Base-by-base conservation (phyloP, 441 rosid genomes). In the Capsella rubella region DNA sequence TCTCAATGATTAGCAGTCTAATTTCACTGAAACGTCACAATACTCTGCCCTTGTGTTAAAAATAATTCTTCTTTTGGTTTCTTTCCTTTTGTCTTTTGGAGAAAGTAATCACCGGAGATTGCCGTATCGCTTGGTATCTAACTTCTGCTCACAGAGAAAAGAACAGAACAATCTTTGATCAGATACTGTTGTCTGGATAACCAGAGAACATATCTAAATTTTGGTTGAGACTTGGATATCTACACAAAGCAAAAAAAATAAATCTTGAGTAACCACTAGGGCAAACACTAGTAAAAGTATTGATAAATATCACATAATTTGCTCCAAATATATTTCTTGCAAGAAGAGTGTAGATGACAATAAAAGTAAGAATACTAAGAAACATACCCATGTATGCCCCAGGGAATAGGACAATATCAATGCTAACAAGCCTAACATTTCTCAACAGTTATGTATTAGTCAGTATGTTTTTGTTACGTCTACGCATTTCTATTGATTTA, bases 31-130 rank as follows among this genome's bases (percentile, higher is more conserved):
- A 50, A 64, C 15, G 67, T 64, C 76, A 65, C 21, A 58, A 71
- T 77, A 71, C 80, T 58, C 72, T 77, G 80, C 72, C 71, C 42
- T 64, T 77, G 68, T 64, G 72, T 58, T 50, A 39, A 47, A 8
- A 18, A 42, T 40, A 59, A 57, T 29, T 40, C 57, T 42, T 45
- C 35, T 12, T 69, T 54, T 53, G 50, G 32, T 50, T 18, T 31
- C 60, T 73, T 56, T 64, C 59, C 49, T 34, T 32, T 53, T 45
- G 55, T 49, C 49, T 34, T 43, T 43, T 34, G 27, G 47, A 25
- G 51, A 69, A 29, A 55, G 70, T 69, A 52, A 31, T 47, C 31
- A 74, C 12, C 7, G 25, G 57, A 52, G 51, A 53, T 60, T 29
- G 67, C 39, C 12, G 34, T 39, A 37, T 66, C 60, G 0, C 10